Percentiles rank a stretch among this genome's conserved stretches.
Evolutionary conservation across 441 rosid species (phyloP).

Genomic region (Omphalea diandra): DNA sequence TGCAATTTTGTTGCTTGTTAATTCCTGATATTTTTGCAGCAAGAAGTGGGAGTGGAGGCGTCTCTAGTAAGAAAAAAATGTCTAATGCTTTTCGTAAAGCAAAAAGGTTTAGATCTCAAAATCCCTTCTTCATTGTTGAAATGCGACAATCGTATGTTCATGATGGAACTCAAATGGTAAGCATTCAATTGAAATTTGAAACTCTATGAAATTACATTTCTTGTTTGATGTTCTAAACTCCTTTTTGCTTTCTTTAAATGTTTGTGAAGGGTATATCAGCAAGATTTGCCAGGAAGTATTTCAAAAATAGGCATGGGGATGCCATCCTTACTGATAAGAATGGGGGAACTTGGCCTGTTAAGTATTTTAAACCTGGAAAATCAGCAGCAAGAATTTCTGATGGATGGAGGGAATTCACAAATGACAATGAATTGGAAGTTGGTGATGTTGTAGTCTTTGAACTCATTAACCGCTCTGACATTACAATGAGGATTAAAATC

Average conservation of each 20-base stretch:
- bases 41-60: neutral
- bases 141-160: conserved; percentile 26
- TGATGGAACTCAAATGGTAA: conserved; percentile 18
- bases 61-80: neutral
- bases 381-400: neutral
- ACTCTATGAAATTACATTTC: neutral
- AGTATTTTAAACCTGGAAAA: neutral
- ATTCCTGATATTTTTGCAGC: conserved; percentile 10
- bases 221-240: neutral
- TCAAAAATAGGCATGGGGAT: neutral
- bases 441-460: conserved; percentile 32
- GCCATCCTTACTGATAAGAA: neutral
- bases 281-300: conserved; percentile 16
- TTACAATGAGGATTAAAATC: conserved; percentile 17
- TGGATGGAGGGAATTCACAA: conserved; percentile 26
- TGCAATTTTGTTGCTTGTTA: too few species aligned
- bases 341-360: conserved; percentile 20
- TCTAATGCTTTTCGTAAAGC: conserved; percentile 21
- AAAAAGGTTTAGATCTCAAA: conserved; percentile 15
- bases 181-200: neutral
- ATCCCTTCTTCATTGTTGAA: conserved; percentile 21
- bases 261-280: conserved; percentile 9
- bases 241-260: neutral
- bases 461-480: conserved; percentile 5
- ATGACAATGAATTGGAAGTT: conserved; percentile 14